Evolutionary conservation across 257 asterid genomes (phyloP).

Genomic region (Sherardia arvensis): DNA sequence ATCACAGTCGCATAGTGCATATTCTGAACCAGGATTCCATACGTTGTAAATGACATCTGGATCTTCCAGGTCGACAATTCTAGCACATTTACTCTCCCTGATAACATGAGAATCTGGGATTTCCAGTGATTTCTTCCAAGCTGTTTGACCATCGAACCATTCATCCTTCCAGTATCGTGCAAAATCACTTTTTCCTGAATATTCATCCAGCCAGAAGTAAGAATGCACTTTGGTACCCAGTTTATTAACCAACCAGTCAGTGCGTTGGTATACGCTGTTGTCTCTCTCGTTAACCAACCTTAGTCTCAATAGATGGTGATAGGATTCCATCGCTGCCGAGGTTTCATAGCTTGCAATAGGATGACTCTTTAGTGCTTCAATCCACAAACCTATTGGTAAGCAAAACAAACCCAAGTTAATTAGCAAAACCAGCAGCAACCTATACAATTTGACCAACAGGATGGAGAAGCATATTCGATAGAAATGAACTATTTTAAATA

Average conservation of each 20-base stretch:
- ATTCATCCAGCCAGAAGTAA: conserved; percentile 93
- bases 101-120: conserved; percentile 61
- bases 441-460: not conserved
- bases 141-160: conserved; percentile 80
- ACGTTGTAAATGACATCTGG: conserved; percentile 21
- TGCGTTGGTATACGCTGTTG: conserved; percentile 48
- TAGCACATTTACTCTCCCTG: conserved; percentile 51
- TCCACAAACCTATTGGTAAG: conserved; percentile 51
- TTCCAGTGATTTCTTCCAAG: conserved; percentile 62
- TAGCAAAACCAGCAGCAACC: not conserved
- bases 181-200: conserved; percentile 63
- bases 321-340: conserved; percentile 77
- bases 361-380: conserved; percentile 43
- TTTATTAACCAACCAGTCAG: conserved; percentile 86
- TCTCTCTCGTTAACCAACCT: conserved; percentile 71
- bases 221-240: conserved; percentile 78
- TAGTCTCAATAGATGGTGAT: conserved; percentile 70
- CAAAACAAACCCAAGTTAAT: not conserved
- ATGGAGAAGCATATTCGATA: not conserved
- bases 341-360: conserved; percentile 90
- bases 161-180: conserved; percentile 81
- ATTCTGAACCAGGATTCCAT: conserved; percentile 49
- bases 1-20: conserved; percentile 70
- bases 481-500: not conserved
- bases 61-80: conserved; percentile 42